Conservation (phyloP, 495 filamentous ascomycete genomes). For the Symbiotaphrina buchneri region DNA sequence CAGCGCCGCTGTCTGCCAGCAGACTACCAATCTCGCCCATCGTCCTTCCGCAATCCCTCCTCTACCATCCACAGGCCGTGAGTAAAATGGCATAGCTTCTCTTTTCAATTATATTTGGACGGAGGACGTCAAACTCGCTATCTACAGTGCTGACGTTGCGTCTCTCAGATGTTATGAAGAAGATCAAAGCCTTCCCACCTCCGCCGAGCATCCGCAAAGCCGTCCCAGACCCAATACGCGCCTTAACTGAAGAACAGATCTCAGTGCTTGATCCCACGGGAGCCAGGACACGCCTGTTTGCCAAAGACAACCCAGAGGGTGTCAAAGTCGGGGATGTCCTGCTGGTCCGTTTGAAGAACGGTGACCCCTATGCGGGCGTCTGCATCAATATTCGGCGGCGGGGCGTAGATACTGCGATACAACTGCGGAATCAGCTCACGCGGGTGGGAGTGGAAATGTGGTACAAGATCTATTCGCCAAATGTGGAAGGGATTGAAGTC, state of each 20-base stretch:
- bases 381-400: conserved; percentile 62
- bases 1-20: too few relatives aligned
- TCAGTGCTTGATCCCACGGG: conserved; percentile 59
- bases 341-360: conserved; percentile 59
- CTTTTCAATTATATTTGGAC: too few relatives aligned
- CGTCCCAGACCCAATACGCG: conserved; percentile 36
- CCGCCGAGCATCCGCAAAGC: conserved; percentile 19
- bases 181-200: conserved; percentile 28
- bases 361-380: conserved; percentile 80
- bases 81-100: too few relatives aligned
- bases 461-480: conserved; percentile 79
- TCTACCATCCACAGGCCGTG: too few relatives aligned
- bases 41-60: background rate
- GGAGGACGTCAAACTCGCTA: conserved; percentile 7
- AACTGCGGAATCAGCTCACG: conserved; percentile 64
- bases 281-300: conserved; percentile 59
- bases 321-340: conserved; percentile 71
- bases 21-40: background rate
- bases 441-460: conserved; percentile 92
- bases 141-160: conserved; percentile 8
- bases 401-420: conserved; percentile 66
- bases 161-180: conserved; percentile 10
- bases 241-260: conserved; percentile 42
- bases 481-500: conserved; percentile 78
- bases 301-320: conserved; percentile 46